Evolutionary conservation across 1,284 basidiomycete genomes (phyloP), one percentile per base, ranked within the genome.

Genomic region (Mycosarcoma maydis): DNA sequence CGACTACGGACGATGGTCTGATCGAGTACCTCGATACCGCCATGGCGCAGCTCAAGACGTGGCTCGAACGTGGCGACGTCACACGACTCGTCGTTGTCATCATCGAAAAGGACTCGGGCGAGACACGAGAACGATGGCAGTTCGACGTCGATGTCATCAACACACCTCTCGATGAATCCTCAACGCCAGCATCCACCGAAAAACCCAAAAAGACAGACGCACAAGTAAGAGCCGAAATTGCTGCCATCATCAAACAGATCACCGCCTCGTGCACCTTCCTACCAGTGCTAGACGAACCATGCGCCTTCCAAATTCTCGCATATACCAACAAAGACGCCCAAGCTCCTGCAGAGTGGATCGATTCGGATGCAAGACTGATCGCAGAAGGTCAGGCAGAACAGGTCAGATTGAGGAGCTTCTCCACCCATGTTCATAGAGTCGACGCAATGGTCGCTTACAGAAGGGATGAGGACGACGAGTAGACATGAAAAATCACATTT

Each of bases 181-280:
- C 40, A 16, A 19, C 17, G 1, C 37, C 32, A 34, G 32, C 32
- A 30, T 4, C 39, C 14, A n/a, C 16, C 2, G 37, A 34, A n/a
- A 38, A 17, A 19, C 34, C 65, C 72, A 83, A 73, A 83, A 81
- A 86, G 81, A 86, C 86, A 20, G 94, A 98, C 78, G 87, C 92
- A 29, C 92, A 98, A 80, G 95, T 98, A 29, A 92, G 96, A 83
- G 91, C 90, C 26, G 95, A 99, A 86, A 98, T 98, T 73, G 89
- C 95, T 22, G 92, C 92, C 46, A 98, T 98, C 80, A 88, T 98
- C 82, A 96, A 98, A 84, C 96, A 99, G 83, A 98, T 99, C 80
- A 94, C 96, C 37, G 92, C 92, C 42, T 92, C 90, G 75, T 92
- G 94, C 69, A 97, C 95, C 14, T 98, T 97, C 83, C 85, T 98